These are phyloP conservation scores for Stephania cephalantha DNA, from an alignment of 164 flowering plant species.

Conservation along the genomic window DNA sequence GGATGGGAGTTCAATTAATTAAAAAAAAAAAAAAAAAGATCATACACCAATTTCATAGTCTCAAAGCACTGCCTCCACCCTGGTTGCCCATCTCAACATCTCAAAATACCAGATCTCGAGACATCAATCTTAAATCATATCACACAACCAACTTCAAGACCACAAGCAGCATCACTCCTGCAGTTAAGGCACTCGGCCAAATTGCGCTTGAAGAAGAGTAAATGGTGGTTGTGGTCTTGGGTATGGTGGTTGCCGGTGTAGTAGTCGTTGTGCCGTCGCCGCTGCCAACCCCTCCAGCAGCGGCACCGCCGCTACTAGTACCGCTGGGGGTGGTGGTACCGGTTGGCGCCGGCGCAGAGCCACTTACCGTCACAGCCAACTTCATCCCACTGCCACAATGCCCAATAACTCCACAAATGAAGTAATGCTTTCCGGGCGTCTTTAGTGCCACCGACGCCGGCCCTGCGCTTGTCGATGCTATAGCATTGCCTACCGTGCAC, in stretches of 20 bases:
- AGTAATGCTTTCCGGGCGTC: conserved; percentile 14
- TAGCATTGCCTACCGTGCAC: conserved; percentile 13
- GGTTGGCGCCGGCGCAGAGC: conserved; percentile 3
- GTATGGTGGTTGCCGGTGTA: not conserved
- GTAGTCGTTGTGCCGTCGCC: not conserved
- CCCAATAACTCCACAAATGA: conserved; percentile 14
- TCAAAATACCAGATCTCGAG: not conserved
- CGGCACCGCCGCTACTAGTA: not conserved
- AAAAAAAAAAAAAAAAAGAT: no score
- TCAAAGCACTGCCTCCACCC: conserved; percentile 18
- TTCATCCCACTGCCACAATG: conserved; percentile 21
- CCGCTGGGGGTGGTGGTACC: not conserved
- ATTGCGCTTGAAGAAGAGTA: conserved; percentile 13
- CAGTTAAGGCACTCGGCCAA: not conserved
- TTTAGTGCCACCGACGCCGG: conserved; percentile 7
- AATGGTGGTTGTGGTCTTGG: conserved; percentile 1
- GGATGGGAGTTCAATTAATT: no score
- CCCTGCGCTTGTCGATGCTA: conserved; percentile 12
- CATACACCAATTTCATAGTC: no score
- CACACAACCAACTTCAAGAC: not conserved
- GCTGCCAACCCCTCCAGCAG: no score
- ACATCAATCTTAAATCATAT: no score
- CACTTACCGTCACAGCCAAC: conserved; percentile 12
- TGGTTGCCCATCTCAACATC: conserved; percentile 4
- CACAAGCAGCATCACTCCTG: conserved; percentile 1